phyloP scores from a whole-genome alignment of 2,329 filamentous ascomycete genomes.

The Fusarium tanahbumbuense region DNA sequence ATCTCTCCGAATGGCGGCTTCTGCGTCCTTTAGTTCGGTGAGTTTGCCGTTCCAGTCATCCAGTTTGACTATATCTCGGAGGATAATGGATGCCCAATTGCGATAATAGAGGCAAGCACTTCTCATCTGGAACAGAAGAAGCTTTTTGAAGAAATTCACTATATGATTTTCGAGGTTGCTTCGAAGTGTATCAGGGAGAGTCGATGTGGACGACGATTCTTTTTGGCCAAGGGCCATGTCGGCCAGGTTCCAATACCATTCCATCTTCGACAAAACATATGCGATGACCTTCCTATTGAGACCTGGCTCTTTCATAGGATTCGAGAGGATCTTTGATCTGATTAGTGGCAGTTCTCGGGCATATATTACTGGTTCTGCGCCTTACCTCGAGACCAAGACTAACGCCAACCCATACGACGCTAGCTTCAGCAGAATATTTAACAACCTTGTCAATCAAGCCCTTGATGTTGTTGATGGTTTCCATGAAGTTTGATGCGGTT shows the following conservation, averaged over 20 bases:
- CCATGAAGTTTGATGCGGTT: not conserved
- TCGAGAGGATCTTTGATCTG: not conserved
- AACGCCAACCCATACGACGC: not conserved
- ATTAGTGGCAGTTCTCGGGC: not conserved
- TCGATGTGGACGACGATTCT: not conserved
- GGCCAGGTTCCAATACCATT: not conserved
- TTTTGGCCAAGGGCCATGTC: not conserved
- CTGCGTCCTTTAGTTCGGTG: not conserved
- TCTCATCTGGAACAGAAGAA: not conserved
- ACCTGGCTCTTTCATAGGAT: not conserved
- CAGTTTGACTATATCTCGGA: not conserved
- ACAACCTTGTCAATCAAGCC: not conserved
- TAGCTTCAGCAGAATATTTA: not conserved
- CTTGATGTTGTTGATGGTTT: not conserved
- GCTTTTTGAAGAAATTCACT: not conserved
- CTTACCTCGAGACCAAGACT: not conserved
- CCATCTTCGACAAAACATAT: conserved; percentile 52
- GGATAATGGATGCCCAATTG: not conserved
- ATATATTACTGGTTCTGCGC: not conserved
- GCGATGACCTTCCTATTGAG: conserved; percentile 49
- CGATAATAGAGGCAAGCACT: not conserved
- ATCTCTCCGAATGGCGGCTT: not conserved
- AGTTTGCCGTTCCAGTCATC: conserved; percentile 1
- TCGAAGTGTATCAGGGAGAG: not conserved
- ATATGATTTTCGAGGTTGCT: not conserved